Conservation (phyloP, 768 basidiomycete genomes). For the Leccinum boreale region DNA sequence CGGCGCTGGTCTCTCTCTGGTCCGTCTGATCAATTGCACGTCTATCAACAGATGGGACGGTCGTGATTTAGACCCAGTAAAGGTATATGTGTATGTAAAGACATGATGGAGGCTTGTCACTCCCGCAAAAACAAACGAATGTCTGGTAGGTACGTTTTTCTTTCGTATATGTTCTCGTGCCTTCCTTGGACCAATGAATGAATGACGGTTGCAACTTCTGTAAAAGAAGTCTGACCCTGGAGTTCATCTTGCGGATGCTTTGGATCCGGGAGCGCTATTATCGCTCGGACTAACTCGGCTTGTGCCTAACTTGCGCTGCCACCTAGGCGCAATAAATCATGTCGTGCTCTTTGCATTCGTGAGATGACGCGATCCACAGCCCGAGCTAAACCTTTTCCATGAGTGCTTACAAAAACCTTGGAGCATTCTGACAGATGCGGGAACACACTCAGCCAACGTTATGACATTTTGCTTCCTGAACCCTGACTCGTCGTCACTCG, state of each 20-base stretch:
- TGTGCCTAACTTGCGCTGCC: background rate
- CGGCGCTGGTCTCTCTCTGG: background rate
- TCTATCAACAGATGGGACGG: constrained; percentile 16
- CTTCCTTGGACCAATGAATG: background rate
- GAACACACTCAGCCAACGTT: background rate
- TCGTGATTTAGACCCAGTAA: constrained; percentile 4
- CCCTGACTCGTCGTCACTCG: background rate
- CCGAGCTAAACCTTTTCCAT: background rate
- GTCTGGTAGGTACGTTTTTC: background rate
- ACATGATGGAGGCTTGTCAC: background rate
- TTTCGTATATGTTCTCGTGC: constrained; percentile 4
- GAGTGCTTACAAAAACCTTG: background rate
- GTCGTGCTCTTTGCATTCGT: background rate
- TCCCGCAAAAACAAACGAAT: background rate
- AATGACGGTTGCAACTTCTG: constrained; percentile 1
- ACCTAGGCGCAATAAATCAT: background rate
- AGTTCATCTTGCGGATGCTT: constrained; percentile 12
- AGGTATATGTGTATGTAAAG: background rate
- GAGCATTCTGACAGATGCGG: background rate
- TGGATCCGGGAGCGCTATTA: constrained; percentile 12
- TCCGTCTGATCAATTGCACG: constrained; percentile 11
- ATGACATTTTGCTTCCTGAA: background rate
- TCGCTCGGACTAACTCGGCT: constrained; percentile 11
- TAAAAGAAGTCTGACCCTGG: constrained; percentile 1
- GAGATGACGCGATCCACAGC: background rate